phyloP scores from a whole-genome alignment of 129 eudicot species.

The Arctium lappa region DNA sequence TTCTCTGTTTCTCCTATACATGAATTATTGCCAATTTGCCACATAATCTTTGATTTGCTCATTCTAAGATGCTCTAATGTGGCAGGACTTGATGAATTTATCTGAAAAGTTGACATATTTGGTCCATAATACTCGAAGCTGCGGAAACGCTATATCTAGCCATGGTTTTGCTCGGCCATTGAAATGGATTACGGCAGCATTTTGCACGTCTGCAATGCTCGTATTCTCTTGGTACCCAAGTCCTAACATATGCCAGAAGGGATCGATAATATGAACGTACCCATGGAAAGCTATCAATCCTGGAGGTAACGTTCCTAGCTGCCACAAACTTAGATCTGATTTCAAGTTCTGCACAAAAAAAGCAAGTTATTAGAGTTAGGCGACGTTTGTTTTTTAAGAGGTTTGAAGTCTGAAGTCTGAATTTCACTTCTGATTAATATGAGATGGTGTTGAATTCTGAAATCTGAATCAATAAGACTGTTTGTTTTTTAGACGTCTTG shows the following conservation, averaged over 20 bases:
- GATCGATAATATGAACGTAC: slow-evolving; percentile 64
- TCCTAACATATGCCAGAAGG: slow-evolving; percentile 97
- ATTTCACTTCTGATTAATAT: no score
- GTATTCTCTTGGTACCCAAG: slow-evolving; percentile 98
- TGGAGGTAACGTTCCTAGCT: slow-evolving; percentile 93
- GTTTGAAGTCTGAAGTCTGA: no score
- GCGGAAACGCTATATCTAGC: slow-evolving; percentile 92
- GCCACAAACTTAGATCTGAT: slow-evolving; percentile 95
- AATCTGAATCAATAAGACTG: no score
- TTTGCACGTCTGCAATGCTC: slow-evolving; percentile 61
- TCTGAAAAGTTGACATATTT: slow-evolving; percentile 74
- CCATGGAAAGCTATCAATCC: slow-evolving; percentile 96
- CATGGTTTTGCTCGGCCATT: slow-evolving; percentile 99
- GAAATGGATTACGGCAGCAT: slow-evolving; percentile 84
- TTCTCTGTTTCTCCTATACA: slow-evolving; percentile 30
- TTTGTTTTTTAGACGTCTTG: no score
- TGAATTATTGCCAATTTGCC: background rate
- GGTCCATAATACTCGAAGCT: slow-evolving; percentile 66
- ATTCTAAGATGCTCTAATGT: slow-evolving; percentile 55
- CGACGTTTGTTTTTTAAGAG: background rate
- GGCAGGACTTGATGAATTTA: slow-evolving; percentile 76
- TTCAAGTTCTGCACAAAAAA: slow-evolving; percentile 69
- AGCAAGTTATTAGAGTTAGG: slow-evolving; percentile 2
- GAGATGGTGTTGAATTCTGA: no score
- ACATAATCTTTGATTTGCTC: background rate